Evolutionary conservation across 306 rosid species (phyloP).

Genomic region (Datisca glomerata): DNA sequence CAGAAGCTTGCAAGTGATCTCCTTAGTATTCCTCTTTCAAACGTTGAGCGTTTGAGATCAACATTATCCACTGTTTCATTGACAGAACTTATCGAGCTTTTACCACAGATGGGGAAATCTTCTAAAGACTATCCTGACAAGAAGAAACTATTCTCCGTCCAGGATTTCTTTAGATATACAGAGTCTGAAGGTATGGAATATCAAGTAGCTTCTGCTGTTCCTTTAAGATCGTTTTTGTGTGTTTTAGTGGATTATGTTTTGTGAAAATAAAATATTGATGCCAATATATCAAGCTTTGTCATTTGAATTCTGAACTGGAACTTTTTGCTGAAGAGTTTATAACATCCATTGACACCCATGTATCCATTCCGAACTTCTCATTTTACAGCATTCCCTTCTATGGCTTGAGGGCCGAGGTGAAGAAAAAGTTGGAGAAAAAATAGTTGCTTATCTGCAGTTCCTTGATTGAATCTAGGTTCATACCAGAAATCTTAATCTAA

Average conservation of each 20-base stretch:
- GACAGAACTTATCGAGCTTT: conserved; percentile 78
- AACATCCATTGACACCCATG: too few relatives aligned
- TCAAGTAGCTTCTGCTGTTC: conserved; percentile 9
- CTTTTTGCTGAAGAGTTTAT: too few relatives aligned
- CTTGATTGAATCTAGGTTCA: too few relatives aligned
- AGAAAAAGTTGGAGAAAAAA: too few relatives aligned
- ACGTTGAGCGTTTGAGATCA: conserved; percentile 93
- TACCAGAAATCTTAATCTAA: too few relatives aligned
- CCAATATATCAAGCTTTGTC: too few relatives aligned
- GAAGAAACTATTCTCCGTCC: conserved; percentile 84
- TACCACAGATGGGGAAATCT: conserved; percentile 68
- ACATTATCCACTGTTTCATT: conserved; percentile 81
- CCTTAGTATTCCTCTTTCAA: conserved; percentile 83
- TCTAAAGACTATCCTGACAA: conserved; percentile 93
- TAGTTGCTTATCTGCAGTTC: too few relatives aligned
- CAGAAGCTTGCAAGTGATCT: conserved; percentile 78
- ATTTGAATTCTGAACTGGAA: too few relatives aligned
- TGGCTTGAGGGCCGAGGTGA: too few relatives aligned
- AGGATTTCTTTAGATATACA: conserved; percentile 96
- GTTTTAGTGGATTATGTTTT: not conserved
- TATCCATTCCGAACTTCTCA: too few relatives aligned
- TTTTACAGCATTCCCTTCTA: too few relatives aligned
- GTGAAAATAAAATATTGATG: not conserved
- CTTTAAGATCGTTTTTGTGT: conserved; percentile 1
- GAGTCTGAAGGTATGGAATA: conserved; percentile 83